These are phyloP conservation scores for Neopestalotiopsis rosae DNA, from an alignment of 2,329 filamentous ascomycete genomes.

Conservation along the genomic window DNA sequence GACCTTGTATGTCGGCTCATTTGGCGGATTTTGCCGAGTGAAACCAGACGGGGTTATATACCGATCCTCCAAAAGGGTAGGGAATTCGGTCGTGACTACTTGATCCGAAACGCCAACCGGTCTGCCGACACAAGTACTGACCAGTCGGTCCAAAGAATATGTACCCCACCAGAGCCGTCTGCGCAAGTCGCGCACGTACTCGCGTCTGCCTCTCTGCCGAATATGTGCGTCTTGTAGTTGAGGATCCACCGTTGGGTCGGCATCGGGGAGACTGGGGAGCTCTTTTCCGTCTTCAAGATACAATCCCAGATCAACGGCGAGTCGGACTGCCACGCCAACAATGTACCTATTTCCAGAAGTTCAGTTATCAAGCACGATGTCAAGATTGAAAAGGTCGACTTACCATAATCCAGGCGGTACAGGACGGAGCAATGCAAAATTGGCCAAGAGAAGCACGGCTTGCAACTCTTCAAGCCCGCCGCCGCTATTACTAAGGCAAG, in stretches of 20 bases:
- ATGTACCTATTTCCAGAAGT: constrained; percentile 68
- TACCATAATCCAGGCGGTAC: constrained; percentile 91
- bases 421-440: constrained; percentile 88
- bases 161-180: constrained; percentile 96
- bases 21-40: constrained; percentile 59
- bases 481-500: constrained; percentile 83
- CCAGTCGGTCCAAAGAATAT: constrained; percentile 92
- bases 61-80: constrained; percentile 84
- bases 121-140: constrained; percentile 90
- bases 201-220: constrained; percentile 69
- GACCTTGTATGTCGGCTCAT: constrained; percentile 82
- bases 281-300: constrained; percentile 88
- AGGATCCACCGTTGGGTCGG: constrained; percentile 3
- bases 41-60: constrained; percentile 86
- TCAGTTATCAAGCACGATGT: background rate
- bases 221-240: constrained; percentile 37
- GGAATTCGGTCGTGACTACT: constrained; percentile 94
- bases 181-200: constrained; percentile 86
- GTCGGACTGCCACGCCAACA: constrained; percentile 86
- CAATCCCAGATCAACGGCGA: constrained; percentile 89
- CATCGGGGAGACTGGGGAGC: constrained; percentile 29
- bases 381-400: constrained; percentile 25
- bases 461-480: constrained; percentile 92
- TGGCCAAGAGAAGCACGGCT: constrained; percentile 87
- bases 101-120: constrained; percentile 97